phyloP scores from a whole-genome alignment of 202 grass and related monocot genomes.

The Schoenoplectus triqueter region DNA sequence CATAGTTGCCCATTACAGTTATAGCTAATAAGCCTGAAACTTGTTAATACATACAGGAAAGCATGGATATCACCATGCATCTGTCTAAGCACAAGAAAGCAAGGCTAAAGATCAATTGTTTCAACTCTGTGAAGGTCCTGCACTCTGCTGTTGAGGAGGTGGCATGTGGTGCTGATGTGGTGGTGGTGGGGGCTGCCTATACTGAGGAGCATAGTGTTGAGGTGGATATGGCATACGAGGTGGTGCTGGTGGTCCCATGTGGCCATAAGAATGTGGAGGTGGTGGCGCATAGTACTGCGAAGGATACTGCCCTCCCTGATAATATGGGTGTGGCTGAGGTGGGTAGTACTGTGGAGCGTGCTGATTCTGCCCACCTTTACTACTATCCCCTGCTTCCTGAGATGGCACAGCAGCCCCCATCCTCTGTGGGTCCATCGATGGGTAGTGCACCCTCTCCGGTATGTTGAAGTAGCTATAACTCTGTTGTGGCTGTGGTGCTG shows the following conservation, averaged over 20 bases:
- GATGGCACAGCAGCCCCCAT: constrained; percentile 77
- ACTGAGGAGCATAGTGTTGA: constrained; percentile 63
- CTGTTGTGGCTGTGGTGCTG: constrained; percentile 54
- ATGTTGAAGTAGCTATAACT: constrained; percentile 88
- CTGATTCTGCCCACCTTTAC: constrained; percentile 53
- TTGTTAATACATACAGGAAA: constrained; percentile 27
- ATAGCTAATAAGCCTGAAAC: constrained; percentile 26
- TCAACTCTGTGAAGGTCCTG: constrained; percentile 27
- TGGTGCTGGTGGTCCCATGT: constrained; percentile 51
- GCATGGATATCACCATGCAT: neutral
- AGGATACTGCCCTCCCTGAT: constrained; percentile 42
- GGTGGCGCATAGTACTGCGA: constrained; percentile 33
- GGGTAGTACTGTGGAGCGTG: constrained; percentile 56
- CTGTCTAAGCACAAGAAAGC: neutral
- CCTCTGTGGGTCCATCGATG: constrained; percentile 95
- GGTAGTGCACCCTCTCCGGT: constrained; percentile 73
- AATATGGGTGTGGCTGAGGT: constrained; percentile 57
- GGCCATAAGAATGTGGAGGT: constrained; percentile 31
- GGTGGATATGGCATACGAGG: constrained; percentile 65
- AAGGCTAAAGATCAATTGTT: neutral
- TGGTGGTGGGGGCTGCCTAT: constrained; percentile 48
- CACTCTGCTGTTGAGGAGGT: constrained; percentile 45
- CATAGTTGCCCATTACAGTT: constrained; percentile 8
- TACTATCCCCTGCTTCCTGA: constrained; percentile 58
- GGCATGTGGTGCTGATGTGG: constrained; percentile 69